Percentiles rank a stretch among this genome's conserved stretches.
These are phyloP conservation scores for Calycina herbarum DNA, from an alignment of 2,329 filamentous ascomycete genomes.

Conservation along the genomic window DNA sequence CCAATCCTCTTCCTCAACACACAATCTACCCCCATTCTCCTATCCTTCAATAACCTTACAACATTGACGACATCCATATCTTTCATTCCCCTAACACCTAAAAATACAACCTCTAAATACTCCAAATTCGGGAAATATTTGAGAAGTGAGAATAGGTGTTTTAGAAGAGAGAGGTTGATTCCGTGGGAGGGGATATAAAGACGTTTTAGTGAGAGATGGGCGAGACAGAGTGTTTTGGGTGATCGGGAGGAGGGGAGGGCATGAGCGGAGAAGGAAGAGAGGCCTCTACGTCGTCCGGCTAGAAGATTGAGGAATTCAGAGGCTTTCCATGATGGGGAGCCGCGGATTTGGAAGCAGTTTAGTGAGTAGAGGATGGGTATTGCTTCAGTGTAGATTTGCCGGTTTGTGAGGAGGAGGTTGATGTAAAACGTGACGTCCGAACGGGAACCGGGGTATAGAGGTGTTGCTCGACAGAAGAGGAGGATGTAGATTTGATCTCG, in stretches of 20 bases:
- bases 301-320: slow-evolving; percentile 24
- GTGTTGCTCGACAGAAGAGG: slow-evolving; percentile 16
- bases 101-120: slow-evolving; percentile 21
- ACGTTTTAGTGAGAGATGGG: slow-evolving; percentile 12
- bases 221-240: slow-evolving; percentile 17
- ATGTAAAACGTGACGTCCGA: slow-evolving; percentile 17
- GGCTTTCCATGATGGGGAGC: slow-evolving; percentile 18
- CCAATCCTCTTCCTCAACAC: slow-evolving; percentile 22
- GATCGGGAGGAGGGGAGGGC: background rate
- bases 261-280: too few relatives aligned
- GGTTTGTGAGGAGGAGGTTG: slow-evolving; percentile 21
- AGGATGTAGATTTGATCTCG: slow-evolving; percentile 25
- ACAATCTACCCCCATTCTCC: slow-evolving; percentile 15
- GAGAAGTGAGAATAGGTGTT: slow-evolving; percentile 24
- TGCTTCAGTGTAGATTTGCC: slow-evolving; percentile 23
- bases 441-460: slow-evolving; percentile 22
- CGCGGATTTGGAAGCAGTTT: slow-evolving; percentile 26
- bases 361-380: slow-evolving; percentile 22
- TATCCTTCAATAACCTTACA: slow-evolving; percentile 22
- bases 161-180: slow-evolving; percentile 21
- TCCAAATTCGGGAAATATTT: slow-evolving; percentile 26
- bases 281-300: slow-evolving; percentile 11
- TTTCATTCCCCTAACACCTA: slow-evolving; percentile 12
- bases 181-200: slow-evolving; percentile 24
- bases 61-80: slow-evolving; percentile 26